A percentile compares a stretch with the other conserved stretches of the same genome.
Evolutionary conservation across 495 filamentous ascomycete species (phyloP).

Genomic region (Aspergillus steynii): DNA sequence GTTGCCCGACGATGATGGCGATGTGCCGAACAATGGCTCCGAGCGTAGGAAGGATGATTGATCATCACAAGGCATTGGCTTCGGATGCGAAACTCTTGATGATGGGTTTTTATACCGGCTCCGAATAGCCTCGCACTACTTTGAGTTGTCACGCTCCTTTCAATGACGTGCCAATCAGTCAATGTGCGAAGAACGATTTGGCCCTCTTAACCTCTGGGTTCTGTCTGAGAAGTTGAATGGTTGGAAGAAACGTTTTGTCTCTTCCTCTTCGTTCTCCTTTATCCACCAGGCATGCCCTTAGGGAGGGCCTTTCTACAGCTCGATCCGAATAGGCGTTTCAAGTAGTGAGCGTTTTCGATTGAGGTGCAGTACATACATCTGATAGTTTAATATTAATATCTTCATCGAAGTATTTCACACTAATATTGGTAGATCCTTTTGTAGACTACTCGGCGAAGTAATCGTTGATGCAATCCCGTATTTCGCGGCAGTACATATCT

Average conservation of each 20-base stretch:
- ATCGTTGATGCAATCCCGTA: neutral
- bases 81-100: neutral
- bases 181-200: constrained; percentile 80
- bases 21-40: constrained; percentile 36
- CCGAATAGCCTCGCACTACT: constrained; percentile 63
- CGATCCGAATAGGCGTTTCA: constrained; percentile 24
- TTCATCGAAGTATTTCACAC: constrained; percentile 7
- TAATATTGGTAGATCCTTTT: neutral
- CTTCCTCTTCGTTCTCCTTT: constrained; percentile 30
- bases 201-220: constrained; percentile 37
- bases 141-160: constrained; percentile 85
- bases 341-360: constrained; percentile 35
- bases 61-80: neutral
- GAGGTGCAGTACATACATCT: constrained; percentile 35
- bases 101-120: constrained; percentile 4
- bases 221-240: constrained; percentile 28
- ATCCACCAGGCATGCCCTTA: constrained; percentile 30
- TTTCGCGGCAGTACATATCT: neutral
- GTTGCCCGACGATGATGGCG: constrained; percentile 68
- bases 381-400: constrained; percentile 14
- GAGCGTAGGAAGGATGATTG: constrained; percentile 26
- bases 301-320: constrained; percentile 43
- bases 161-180: constrained; percentile 91
- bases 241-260: constrained; percentile 43
- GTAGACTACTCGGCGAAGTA: neutral